Conservation (phyloP, 1,284 basidiomycete species). For the Sporisorium sorghi region DNA sequence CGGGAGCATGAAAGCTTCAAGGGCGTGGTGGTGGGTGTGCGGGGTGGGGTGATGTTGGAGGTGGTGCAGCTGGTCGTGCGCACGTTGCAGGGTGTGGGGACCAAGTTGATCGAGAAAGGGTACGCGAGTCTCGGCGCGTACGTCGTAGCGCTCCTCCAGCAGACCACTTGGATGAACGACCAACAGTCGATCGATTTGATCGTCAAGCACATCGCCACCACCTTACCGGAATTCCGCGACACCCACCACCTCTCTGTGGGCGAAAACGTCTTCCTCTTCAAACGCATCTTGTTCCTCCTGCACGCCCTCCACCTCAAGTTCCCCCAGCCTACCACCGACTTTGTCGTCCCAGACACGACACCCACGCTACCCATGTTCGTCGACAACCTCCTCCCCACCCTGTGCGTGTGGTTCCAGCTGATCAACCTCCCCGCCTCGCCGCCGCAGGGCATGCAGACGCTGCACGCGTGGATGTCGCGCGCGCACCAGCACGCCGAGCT, state of each 20-base stretch:
- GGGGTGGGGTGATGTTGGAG: slow-evolving; percentile 79
- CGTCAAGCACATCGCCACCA: slow-evolving; percentile 4
- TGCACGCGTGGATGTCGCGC: slow-evolving; percentile 17
- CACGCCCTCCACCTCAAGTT: slow-evolving; percentile 76
- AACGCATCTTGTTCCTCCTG: slow-evolving; percentile 86
- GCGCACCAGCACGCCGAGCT: slow-evolving; percentile 14
- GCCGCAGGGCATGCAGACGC: slow-evolving; percentile 13
- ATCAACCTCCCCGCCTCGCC: slow-evolving; percentile 74
- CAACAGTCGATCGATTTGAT: slow-evolving; percentile 17
- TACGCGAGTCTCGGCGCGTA: slow-evolving; percentile 80
- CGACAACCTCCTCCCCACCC: slow-evolving; percentile 86
- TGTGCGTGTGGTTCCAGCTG: slow-evolving; percentile 81
- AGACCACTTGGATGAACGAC: slow-evolving; percentile 71
- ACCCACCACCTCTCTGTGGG: slow-evolving; percentile 20
- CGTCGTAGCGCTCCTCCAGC: slow-evolving; percentile 76
- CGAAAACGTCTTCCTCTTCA: slow-evolving; percentile 79
- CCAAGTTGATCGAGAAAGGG: slow-evolving; percentile 75
- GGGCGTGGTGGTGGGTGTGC: slow-evolving; percentile 79
- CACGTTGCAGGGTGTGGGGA: slow-evolving; percentile 80
- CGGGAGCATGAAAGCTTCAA: slow-evolving; percentile 77
- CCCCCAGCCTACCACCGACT: neutral
- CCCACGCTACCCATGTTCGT: slow-evolving; percentile 77
- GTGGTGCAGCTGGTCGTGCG: slow-evolving; percentile 77
- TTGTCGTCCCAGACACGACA: slow-evolving; percentile 70
- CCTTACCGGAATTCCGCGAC: slow-evolving; percentile 61